These are phyloP conservation scores for Lachnellula suecica DNA, from an alignment of 2,329 filamentous ascomycete species.

Conservation along the genomic window DNA sequence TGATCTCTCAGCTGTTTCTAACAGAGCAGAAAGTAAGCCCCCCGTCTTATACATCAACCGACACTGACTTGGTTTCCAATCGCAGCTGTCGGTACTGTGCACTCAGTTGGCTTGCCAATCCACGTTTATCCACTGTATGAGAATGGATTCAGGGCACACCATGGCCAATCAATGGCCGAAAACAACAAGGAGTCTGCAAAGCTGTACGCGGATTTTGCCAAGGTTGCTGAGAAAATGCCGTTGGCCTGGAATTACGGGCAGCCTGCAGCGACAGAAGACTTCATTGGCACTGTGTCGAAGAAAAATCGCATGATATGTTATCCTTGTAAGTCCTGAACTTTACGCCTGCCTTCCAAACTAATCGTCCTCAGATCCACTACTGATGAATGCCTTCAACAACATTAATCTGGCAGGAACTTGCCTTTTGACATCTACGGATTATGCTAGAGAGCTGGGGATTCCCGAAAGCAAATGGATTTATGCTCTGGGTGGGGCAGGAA, in stretches of 20 bases:
- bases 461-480: conserved; percentile 61
- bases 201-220: conserved; percentile 61
- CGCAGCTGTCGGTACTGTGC: conserved; percentile 53
- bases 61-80: conserved; percentile 2
- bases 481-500: conserved; percentile 62
- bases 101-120: conserved; percentile 61
- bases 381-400: conserved; percentile 73
- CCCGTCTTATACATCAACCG: background rate
- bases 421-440: conserved; percentile 56
- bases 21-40: conserved; percentile 40
- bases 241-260: conserved; percentile 57
- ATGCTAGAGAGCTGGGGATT: conserved; percentile 54
- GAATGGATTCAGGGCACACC: conserved; percentile 58
- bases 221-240: conserved; percentile 51
- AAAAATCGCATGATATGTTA: conserved; percentile 68
- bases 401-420: conserved; percentile 63
- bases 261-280: conserved; percentile 42
- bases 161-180: conserved; percentile 49
- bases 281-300: conserved; percentile 52
- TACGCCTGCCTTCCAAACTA: conserved; percentile 14
- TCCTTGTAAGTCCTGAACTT: conserved; percentile 50
- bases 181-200: conserved; percentile 59
- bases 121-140: conserved; percentile 70
- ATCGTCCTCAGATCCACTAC: conserved; percentile 52
- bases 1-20: conserved; percentile 48